Base-by-base conservation (phyloP, 176 grass and related monocot species). In the Alloteropsis semialata region DNA sequence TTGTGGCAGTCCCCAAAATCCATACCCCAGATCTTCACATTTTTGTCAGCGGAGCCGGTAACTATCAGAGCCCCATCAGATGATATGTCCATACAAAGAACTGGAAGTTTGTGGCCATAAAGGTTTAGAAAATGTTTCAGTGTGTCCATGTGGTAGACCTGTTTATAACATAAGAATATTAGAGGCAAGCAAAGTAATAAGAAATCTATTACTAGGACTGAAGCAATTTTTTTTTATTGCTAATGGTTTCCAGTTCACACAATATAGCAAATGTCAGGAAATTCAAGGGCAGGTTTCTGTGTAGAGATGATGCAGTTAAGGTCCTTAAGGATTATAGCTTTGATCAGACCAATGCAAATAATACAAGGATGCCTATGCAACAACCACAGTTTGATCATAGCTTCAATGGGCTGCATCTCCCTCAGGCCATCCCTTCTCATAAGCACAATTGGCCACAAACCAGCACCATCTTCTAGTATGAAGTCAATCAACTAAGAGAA, bases 41-140 rank as follows among this genome's bases (percentile, higher is more conserved):
- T 98, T 91, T 98, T 98, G 76, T 98, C 96, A 16, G 96, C 92
- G 2, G 96, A 98, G 49, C 92, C 96, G 69, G 88, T 98, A 71
- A 98, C 92, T 82, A 98, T 88, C 76, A 98, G 77, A 87, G 85
- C 71, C 46, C 92, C 91, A 77, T 98, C 92, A 9, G 96, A 95
- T 81, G 96, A 93, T 82, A 98, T 95, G 69, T 95, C 96, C 91
- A 98, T 95, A 83, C 96, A 98, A 72, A 98, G 91, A 43, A 95
- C 96, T 34, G 96, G 96, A 74, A 98, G 91, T 34, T 91, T 95
- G 82, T 98, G 96, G 3, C 92, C 91, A 41, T 95, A 92, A 81
- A 98, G 92, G 41, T 74, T 88, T 69, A 91, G 90, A 65, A 80
- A 91, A 65, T 83, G 84, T 85, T 94, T 98, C 55, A 94, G 76